Conservation (phyloP, 257 asterid species). For the Coffea eugenioides region DNA sequence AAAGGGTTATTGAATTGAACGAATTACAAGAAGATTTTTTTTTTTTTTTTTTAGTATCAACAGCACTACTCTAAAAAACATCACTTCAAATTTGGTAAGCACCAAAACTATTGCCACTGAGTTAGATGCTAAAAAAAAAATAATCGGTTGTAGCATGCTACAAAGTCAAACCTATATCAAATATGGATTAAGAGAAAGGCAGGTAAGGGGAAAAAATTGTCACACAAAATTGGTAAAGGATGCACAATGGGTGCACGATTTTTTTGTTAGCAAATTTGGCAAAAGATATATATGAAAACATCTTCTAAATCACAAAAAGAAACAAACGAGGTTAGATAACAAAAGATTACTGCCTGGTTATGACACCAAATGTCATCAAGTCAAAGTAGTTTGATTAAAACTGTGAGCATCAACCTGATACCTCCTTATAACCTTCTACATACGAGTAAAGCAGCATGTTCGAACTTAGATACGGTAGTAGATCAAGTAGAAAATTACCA, state of each 20-base stretch:
- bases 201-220: neutral
- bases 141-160: neutral
- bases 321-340: neutral
- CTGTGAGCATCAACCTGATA: neutral
- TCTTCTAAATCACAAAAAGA: neutral
- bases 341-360: neutral
- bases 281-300: neutral
- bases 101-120: neutral
- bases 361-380: neutral
- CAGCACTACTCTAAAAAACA: neutral
- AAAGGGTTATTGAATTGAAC: neutral
- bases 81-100: neutral
- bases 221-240: neutral
- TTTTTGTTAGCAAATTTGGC: neutral
- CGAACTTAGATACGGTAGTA: neutral
- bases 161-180: neutral
- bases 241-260: neutral
- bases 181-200: too few species aligned
- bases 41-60: neutral
- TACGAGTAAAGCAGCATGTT: neutral
- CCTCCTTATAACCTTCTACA: neutral
- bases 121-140: neutral
- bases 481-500: neutral
- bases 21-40: neutral
- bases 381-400: too few species aligned